These are phyloP conservation scores for Alternaria triticina DNA, from an alignment of 2,329 filamentous ascomycete genomes.

Conservation along the genomic window DNA sequence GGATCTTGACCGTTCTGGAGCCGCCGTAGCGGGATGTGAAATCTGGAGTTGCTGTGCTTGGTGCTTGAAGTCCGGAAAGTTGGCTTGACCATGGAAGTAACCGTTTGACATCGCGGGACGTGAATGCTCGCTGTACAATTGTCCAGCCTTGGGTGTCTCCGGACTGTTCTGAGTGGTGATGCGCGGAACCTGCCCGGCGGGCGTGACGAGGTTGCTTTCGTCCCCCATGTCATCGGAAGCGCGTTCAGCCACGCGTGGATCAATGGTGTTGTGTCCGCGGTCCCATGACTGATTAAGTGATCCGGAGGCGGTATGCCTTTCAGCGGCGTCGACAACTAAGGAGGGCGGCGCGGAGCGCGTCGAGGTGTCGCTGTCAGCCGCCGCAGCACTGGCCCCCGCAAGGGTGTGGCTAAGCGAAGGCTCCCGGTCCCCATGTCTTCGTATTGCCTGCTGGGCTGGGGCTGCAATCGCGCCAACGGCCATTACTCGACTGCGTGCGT, in stretches of 20 bases:
- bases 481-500: neutral
- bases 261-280: conserved; percentile 31
- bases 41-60: conserved; percentile 20
- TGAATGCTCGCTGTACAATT: conserved; percentile 11
- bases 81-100: conserved; percentile 17
- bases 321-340: conserved; percentile 42
- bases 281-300: conserved; percentile 44
- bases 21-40: conserved; percentile 18
- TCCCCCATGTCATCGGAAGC: conserved; percentile 33
- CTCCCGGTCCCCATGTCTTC: conserved; percentile 7
- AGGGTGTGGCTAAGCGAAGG: conserved; percentile 13
- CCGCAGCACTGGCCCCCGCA: conserved; percentile 13
- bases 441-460: conserved; percentile 7
- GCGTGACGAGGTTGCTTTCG: conserved; percentile 33
- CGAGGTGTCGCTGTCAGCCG: conserved; percentile 12
- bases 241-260: conserved; percentile 33
- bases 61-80: conserved; percentile 12
- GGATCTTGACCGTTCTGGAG: conserved; percentile 41
- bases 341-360: conserved; percentile 28
- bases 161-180: conserved; percentile 20
- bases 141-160: conserved; percentile 25
- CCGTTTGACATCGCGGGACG: conserved; percentile 16
- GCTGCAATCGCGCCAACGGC: neutral
- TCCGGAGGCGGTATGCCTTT: conserved; percentile 35
- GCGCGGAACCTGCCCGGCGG: conserved; percentile 34